Conservation (phyloP, 2,329 filamentous ascomycete genomes). For the Macrophomina pseudophaseolina region DNA sequence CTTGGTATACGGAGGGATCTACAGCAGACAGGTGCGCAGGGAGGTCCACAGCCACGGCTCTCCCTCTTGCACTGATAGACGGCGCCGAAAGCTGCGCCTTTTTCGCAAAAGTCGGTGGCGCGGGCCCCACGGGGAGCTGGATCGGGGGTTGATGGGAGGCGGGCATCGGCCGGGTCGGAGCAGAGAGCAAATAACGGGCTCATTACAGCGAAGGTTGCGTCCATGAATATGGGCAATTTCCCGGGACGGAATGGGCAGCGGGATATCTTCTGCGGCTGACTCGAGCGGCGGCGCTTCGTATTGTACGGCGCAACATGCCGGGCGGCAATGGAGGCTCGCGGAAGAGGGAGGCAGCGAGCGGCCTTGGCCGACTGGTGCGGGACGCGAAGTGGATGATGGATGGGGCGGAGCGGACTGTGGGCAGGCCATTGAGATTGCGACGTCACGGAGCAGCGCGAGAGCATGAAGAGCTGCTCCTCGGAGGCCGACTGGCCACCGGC, state of each 20-base stretch:
- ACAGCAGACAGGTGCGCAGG: background rate
- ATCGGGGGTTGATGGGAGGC: background rate
- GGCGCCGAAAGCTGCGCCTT: conserved; percentile 4
- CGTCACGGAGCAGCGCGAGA: conserved; percentile 11
- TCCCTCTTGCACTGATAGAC: background rate
- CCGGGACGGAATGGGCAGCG: background rate
- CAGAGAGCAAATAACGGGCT: background rate
- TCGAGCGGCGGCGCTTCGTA: conserved; percentile 14
- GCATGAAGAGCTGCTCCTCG: background rate
- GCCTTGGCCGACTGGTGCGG: background rate
- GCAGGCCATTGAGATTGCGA: conserved; percentile 14
- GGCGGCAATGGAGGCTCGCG: background rate
- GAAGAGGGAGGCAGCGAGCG: background rate
- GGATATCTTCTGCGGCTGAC: background rate
- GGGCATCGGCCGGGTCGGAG: background rate
- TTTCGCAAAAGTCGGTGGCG: conserved; percentile 17
- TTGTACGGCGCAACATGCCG: conserved; percentile 9
- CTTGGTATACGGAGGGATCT: background rate
- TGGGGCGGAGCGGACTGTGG: background rate
- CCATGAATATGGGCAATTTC: background rate
- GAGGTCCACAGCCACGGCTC: background rate
- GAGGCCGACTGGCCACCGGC: background rate
- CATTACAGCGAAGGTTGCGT: background rate
- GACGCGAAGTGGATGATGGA: background rate
- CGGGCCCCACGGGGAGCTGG: conserved; percentile 11